Evolutionary conservation across 208 protist genomes (phyloP).

Genomic region (Trypanosoma melophagium): DNA sequence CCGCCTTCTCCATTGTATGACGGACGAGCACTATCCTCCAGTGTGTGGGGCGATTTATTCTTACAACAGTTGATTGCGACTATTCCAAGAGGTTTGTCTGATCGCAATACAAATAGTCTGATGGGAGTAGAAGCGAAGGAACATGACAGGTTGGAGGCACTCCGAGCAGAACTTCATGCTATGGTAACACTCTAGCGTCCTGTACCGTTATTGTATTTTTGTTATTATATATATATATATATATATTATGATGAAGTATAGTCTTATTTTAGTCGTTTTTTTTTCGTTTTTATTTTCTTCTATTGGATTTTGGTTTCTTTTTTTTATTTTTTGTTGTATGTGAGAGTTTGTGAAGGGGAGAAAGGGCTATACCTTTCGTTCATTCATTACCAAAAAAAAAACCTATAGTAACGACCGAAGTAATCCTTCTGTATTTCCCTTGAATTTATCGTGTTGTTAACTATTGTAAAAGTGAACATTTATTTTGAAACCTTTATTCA

Average conservation of each 20-base stretch:
- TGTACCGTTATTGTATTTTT: not conserved
- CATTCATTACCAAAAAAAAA: too few relatives aligned
- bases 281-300: not conserved
- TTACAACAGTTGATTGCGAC: not conserved
- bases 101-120: too few relatives aligned
- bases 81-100: not conserved
- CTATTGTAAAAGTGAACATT: too few relatives aligned
- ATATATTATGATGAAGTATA: not conserved
- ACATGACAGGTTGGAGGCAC: not conserved
- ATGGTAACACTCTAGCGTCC: not conserved
- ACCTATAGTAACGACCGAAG: too few relatives aligned
- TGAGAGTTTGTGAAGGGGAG: too few relatives aligned
- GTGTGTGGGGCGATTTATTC: conserved; percentile 2
- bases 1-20: not conserved
- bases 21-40: not conserved
- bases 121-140: not conserved
- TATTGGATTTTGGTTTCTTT: too few relatives aligned
- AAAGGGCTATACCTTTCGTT: too few relatives aligned
- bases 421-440: too few relatives aligned
- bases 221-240: conserved; percentile 9
- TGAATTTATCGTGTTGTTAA: too few relatives aligned
- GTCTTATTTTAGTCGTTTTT: not conserved
- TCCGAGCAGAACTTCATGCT: not conserved
- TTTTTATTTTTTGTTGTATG: too few relatives aligned
- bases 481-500: too few relatives aligned